phyloP scores from a whole-genome alignment of 192 early-diverging fungal species.

The Coemansia sp. region DNA sequence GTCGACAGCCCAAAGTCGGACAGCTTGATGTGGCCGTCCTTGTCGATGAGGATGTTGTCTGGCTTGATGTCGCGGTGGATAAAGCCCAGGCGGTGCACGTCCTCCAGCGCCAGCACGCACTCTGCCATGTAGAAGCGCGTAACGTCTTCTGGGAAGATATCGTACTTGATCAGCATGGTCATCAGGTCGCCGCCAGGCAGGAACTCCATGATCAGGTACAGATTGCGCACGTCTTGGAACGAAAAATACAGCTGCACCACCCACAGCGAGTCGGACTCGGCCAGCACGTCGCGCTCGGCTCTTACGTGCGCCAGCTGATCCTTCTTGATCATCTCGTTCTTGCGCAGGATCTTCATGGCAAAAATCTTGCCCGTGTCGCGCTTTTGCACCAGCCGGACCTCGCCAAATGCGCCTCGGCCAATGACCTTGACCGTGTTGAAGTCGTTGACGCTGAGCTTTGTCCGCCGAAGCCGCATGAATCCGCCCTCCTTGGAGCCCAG shows the following conservation, averaged over 20 bases:
- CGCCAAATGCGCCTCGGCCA: conserved; percentile 98
- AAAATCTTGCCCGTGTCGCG: conserved; percentile 95
- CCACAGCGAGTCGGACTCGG: conserved; percentile 95
- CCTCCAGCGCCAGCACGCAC: conserved; percentile 86
- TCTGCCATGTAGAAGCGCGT: conserved; percentile 99
- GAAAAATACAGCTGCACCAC: conserved; percentile 98
- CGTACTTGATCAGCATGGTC: conserved; percentile 99
- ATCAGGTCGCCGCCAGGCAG: conserved; percentile 98
- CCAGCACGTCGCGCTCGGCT: conserved; percentile 96
- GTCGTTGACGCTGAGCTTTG: conserved; percentile 84
- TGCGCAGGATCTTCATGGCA: conserved; percentile 96
- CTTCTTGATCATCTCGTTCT: conserved; percentile 98
- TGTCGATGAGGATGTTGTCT: conserved; percentile 91
- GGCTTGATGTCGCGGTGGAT: conserved; percentile 92
- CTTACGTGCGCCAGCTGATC: conserved; percentile 98
- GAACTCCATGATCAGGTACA: conserved; percentile 99
- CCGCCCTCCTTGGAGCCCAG: conserved; percentile 89
- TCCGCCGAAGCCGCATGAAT: conserved; percentile 88
- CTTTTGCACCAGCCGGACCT: conserved; percentile 96
- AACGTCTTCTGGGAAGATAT: conserved; percentile 95
- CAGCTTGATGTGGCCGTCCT: conserved; percentile 97
- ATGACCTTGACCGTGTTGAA: conserved; percentile 97
- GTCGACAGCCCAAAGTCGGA: conserved; percentile 99
- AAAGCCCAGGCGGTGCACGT: conserved; percentile 91
- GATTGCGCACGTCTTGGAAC: conserved; percentile 90